phyloP scores from a whole-genome alignment of 2,329 filamentous ascomycete species.

The Xylariaceae sp. region DNA sequence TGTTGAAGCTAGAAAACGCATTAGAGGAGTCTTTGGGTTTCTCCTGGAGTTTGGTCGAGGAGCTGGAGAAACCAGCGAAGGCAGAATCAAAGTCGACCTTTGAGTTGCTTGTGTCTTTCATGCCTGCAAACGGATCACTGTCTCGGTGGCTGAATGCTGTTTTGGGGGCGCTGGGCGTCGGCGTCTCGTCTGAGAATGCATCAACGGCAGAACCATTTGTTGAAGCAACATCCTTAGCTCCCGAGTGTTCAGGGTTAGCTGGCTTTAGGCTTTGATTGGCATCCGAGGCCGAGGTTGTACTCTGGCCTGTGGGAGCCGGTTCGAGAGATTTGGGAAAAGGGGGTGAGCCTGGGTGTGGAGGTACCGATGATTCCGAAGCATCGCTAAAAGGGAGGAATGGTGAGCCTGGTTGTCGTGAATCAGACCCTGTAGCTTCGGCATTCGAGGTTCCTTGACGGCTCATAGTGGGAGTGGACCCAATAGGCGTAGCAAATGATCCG shows the following conservation, averaged over 20 bases:
- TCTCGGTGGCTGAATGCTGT: slow-evolving; percentile 27
- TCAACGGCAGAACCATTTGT: slow-evolving; percentile 43
- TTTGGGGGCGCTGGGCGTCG: slow-evolving; percentile 23
- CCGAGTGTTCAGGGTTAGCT: slow-evolving; percentile 24
- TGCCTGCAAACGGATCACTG: slow-evolving; percentile 49
- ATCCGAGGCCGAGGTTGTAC: slow-evolving; percentile 31
- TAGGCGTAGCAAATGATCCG: slow-evolving; percentile 50
- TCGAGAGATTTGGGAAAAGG: slow-evolving; percentile 50
- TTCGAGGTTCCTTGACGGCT: slow-evolving; percentile 57
- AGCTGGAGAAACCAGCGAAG: slow-evolving; percentile 68
- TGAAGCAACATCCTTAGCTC: slow-evolving; percentile 22
- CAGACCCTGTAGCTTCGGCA: slow-evolving; percentile 62
- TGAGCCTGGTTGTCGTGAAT: slow-evolving; percentile 74
- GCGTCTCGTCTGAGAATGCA: slow-evolving; percentile 47
- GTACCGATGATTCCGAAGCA: slow-evolving; percentile 65
- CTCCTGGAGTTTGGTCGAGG: slow-evolving; percentile 46
- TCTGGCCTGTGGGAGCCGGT: slow-evolving; percentile 34
- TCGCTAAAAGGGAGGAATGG: slow-evolving; percentile 69
- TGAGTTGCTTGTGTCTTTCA: slow-evolving; percentile 53
- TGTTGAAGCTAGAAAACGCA: slow-evolving; percentile 53
- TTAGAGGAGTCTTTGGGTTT: slow-evolving; percentile 42
- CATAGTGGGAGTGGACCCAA: slow-evolving; percentile 60
- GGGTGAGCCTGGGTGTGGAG: slow-evolving; percentile 74
- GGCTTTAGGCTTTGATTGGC: slow-evolving; percentile 28
- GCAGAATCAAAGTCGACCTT: slow-evolving; percentile 84